These are phyloP conservation scores for Caloboletus firmus DNA, from an alignment of 1,284 basidiomycete species.

Conservation along the genomic window DNA sequence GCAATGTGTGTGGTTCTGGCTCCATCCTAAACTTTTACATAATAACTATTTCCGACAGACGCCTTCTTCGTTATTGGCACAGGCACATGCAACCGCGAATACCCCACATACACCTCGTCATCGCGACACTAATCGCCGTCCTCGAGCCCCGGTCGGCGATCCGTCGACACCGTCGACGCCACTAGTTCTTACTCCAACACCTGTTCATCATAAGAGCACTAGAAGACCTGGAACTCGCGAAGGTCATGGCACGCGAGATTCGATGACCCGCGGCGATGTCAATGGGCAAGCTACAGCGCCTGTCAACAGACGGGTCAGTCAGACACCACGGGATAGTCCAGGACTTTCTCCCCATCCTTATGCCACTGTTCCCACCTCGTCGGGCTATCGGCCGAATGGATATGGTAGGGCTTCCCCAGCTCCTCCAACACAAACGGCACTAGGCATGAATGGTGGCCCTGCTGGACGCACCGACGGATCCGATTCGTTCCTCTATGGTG, in stretches of 20 bases:
- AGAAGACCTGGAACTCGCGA: conserved; percentile 49
- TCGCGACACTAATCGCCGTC: conserved; percentile 58
- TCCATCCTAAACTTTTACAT: conserved; percentile 10
- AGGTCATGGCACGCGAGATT: conserved; percentile 45
- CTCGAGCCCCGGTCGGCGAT: conserved; percentile 42
- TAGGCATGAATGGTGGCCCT: conserved; percentile 39
- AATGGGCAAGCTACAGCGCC: conserved; percentile 66
- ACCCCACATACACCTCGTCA: conserved; percentile 53
- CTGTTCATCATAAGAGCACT: conserved; percentile 58
- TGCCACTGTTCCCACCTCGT: conserved; percentile 56
- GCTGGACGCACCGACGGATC: conserved; percentile 48
- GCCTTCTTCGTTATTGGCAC: conserved; percentile 46
- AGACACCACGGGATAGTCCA: conserved; percentile 51
- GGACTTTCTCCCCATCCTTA: conserved; percentile 66
- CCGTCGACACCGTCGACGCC: conserved; percentile 51
- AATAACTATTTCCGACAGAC: conserved; percentile 36
- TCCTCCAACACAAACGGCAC: conserved; percentile 33
- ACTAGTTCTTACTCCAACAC: conserved; percentile 60
- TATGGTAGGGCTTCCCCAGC: conserved; percentile 63
- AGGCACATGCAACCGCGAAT: conserved; percentile 53
- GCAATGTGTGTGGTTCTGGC: conserved; percentile 50
- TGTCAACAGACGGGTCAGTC: conserved; percentile 61
- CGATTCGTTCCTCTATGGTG: conserved; percentile 61
- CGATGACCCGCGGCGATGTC: conserved; percentile 44
- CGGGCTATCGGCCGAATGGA: conserved; percentile 49